Percentiles rank a stretch among this genome's conserved stretches.
Conservation (phyloP, 805 yeast genomes). For the Jamesozyma jinghongensis region DNA sequence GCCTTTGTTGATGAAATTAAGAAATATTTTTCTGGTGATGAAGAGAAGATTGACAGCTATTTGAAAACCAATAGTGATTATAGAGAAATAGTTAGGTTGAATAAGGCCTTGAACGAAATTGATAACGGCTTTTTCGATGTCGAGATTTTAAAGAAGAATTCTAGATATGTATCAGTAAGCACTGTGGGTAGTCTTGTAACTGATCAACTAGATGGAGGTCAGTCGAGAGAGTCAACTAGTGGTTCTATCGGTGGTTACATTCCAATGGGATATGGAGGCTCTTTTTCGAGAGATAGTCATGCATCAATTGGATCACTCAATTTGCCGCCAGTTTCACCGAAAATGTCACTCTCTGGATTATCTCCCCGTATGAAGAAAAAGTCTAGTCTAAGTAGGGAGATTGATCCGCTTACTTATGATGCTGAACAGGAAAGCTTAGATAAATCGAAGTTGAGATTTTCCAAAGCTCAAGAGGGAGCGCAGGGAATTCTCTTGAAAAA, state of each 20-base stretch:
- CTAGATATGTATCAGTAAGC: constrained; percentile 24
- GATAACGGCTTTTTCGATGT: constrained; percentile 49
- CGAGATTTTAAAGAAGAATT: constrained; percentile 40
- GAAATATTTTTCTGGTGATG: constrained; percentile 19
- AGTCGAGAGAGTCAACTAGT: constrained; percentile 1
- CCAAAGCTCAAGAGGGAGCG: not conserved
- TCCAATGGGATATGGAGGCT: constrained; percentile 1
- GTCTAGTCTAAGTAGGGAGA: constrained; percentile 24
- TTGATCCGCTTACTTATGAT: constrained; percentile 7
- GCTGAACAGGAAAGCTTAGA: not conserved
- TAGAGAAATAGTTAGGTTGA: constrained; percentile 38
- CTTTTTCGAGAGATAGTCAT: constrained; percentile 18
- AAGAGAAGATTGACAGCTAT: constrained; percentile 14
- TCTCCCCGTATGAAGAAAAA: constrained; percentile 14
- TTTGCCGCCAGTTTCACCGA: constrained; percentile 9
- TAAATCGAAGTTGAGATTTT: not conserved
- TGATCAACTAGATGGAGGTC: not conserved
- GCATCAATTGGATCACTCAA: constrained; percentile 17
- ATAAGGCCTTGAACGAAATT: constrained; percentile 45
- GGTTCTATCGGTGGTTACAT: not conserved
- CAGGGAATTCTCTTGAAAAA: not conserved
- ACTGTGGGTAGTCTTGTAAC: constrained; percentile 20
- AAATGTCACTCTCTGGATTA: constrained; percentile 6
- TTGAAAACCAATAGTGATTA: constrained; percentile 23
- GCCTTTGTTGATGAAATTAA: constrained; percentile 19